These are phyloP conservation scores for Kodamaea alishanica DNA, from an alignment of 1,139 yeast genomes.

Conservation along the genomic window DNA sequence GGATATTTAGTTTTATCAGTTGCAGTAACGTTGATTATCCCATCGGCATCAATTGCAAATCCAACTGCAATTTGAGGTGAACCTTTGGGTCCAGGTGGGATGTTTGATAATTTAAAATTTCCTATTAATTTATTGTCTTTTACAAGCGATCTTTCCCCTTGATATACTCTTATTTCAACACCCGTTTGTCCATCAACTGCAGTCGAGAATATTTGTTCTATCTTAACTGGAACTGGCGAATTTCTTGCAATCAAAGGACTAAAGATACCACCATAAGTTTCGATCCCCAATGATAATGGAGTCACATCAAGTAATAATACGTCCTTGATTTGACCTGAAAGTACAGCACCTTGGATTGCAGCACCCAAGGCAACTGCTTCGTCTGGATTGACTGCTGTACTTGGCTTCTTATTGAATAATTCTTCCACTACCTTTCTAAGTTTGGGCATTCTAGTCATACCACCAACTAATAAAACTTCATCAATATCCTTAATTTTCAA, in stretches of 20 bases:
- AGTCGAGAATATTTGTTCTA: slow-evolving; percentile 70
- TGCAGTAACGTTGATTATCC: slow-evolving; percentile 73
- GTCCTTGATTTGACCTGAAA: slow-evolving; percentile 66
- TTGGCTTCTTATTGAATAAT: slow-evolving; percentile 57
- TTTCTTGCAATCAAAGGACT: slow-evolving; percentile 75
- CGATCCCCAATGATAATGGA: slow-evolving; percentile 75
- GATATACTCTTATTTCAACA: slow-evolving; percentile 72
- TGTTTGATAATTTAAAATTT: slow-evolving; percentile 61
- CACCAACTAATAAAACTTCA: slow-evolving; percentile 73
- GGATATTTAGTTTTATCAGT: slow-evolving; percentile 57
- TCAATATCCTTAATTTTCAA: slow-evolving; percentile 59
- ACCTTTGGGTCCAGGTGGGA: slow-evolving; percentile 73
- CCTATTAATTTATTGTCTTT: slow-evolving; percentile 72
- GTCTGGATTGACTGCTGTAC: slow-evolving; percentile 70
- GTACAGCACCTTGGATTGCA: slow-evolving; percentile 77
- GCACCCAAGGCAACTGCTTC: slow-evolving; percentile 86
- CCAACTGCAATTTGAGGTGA: slow-evolving; percentile 70
- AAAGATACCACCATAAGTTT: slow-evolving; percentile 77
- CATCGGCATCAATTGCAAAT: slow-evolving; percentile 79
- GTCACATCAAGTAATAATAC: slow-evolving; percentile 77
- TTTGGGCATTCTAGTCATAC: slow-evolving; percentile 85
- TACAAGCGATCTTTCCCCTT: slow-evolving; percentile 74
- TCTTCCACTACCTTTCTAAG: slow-evolving; percentile 55
- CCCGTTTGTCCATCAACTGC: slow-evolving; percentile 86
- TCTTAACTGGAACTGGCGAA: slow-evolving; percentile 70